A percentile compares a stretch with the other conserved stretches of the same genome.
phyloP scores from a whole-genome alignment of 768 basidiomycete species.

The Coprinopsis marcescibilis region DNA sequence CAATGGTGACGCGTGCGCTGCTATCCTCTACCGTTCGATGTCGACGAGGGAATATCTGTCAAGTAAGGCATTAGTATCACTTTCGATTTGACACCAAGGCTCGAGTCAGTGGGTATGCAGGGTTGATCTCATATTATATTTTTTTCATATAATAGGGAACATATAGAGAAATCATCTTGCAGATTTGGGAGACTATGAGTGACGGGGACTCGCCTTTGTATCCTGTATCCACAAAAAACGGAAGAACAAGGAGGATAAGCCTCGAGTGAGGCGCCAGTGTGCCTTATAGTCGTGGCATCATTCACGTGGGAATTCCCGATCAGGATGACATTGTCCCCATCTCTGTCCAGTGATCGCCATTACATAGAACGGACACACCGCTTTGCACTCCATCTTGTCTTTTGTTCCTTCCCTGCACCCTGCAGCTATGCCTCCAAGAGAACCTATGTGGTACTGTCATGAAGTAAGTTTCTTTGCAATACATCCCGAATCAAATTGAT shows the following conservation, averaged over 20 bases:
- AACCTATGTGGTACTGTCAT: conserved; percentile 78
- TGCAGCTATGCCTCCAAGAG: conserved; percentile 56
- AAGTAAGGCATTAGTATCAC: no score
- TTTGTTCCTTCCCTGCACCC: conserved; percentile 10
- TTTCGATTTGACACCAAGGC: no score
- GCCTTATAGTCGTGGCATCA: no score
- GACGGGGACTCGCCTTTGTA: no score
- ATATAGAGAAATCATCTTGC: conserved; percentile 36
- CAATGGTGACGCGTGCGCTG: no score
- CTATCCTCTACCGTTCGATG: no score
- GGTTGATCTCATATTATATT: neutral
- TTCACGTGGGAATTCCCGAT: no score
- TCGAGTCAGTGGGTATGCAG: neutral
- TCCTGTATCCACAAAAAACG: neutral
- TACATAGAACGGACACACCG: conserved; percentile 1
- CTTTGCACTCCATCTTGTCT: conserved; percentile 4
- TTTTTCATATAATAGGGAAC: conserved; percentile 57
- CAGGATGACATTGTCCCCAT: conserved; percentile 1
- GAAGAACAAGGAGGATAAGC: neutral
- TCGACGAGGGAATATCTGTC: no score
- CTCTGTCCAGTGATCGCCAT: no score
- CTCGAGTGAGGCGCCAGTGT: no score
- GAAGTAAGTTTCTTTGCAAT: conserved; percentile 36
- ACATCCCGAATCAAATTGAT: conserved; percentile 7
- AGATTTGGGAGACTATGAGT: no score